Evolutionary conservation across 2,329 filamentous ascomycete species (phyloP), one percentile per base, ranked within the genome.

Genomic region (Talaromyces albobiverticillius): DNA sequence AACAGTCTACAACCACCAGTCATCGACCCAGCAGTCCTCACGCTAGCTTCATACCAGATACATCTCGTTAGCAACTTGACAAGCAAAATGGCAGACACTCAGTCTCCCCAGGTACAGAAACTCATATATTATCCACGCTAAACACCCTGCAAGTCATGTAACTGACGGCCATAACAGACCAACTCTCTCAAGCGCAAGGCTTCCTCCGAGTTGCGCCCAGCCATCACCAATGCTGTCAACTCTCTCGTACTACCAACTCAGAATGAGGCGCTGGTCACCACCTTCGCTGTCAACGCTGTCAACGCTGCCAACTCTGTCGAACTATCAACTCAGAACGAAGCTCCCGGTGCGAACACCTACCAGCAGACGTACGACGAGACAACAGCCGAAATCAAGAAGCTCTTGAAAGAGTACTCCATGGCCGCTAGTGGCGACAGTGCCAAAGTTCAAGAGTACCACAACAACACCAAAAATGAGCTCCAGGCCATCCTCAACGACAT

Each of bases 101-200:
- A n/a, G n/a, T n/a, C n/a, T n/a, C n/a, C n/a, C n/a, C n/a, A n/a
- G n/a, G n/a, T n/a, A n/a, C n/a, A n/a, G n/a, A n/a, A n/a, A n/a
- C n/a, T n/a, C n/a, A n/a, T n/a, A n/a, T n/a, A 40, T 40, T n/a
- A 40, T 7, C 14, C 18, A 40, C 6, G 13, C 6, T 40, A 40
- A 4, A 7, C 36, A 40, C 18, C 36, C 5, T 40, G 7, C 4
- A 40, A 40, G 7, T 5, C 36, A 40, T 49, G n/a, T 25, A 29
- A 32, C 25, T 4, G 3, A 8, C 11, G 9, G 20, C 38, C 18
- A 20, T 26, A 48, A 29, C 6, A 23, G 1, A 4, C 16, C 13
- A 40, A 43, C 2, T 2, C 47, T 4, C 47, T 29, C 47, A 55
- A 55, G 29, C 53, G 53, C 32, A 55, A 55, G 45, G 53, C 53